Evolutionary conservation across 2,329 filamentous ascomycete genomes (phyloP).

Genomic region (Colletotrichum plurivorum): DNA sequence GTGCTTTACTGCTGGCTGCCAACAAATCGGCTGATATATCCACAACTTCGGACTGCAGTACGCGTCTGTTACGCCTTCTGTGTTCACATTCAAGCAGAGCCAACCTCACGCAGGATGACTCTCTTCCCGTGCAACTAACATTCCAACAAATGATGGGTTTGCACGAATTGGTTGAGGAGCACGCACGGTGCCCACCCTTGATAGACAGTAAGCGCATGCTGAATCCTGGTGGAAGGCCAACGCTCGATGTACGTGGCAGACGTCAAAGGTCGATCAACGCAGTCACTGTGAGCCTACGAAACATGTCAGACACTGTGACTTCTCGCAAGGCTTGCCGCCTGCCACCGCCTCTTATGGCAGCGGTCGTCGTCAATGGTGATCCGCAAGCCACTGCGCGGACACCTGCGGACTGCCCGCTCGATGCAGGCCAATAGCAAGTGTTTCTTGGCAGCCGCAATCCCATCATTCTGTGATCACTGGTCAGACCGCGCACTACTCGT

Average conservation of each 20-base stretch:
- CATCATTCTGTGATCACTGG: background rate
- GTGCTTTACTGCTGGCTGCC: too few relatives aligned
- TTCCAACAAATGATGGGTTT: too few relatives aligned
- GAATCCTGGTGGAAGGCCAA: background rate
- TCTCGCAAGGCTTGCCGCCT: background rate
- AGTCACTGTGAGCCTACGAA: background rate
- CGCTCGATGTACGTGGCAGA: background rate
- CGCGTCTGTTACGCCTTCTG: too few relatives aligned
- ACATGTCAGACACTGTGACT: background rate
- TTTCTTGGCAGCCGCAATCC: background rate
- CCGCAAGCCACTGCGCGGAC: background rate
- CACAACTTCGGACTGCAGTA: too few relatives aligned
- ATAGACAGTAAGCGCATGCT: too few relatives aligned
- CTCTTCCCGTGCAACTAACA: too few relatives aligned
- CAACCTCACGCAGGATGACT: too few relatives aligned
- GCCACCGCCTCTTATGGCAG: background rate
- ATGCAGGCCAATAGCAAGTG: background rate
- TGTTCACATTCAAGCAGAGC: too few relatives aligned
- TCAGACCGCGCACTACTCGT: background rate
- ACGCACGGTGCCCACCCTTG: too few relatives aligned
- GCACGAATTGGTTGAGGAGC: too few relatives aligned
- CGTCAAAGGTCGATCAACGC: background rate
- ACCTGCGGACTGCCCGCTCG: background rate
- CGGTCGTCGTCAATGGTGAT: background rate
- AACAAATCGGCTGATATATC: too few relatives aligned